Conservation (phyloP, 2,329 filamentous ascomycete species). For the Sporothrix pseudoabietina region DNA sequence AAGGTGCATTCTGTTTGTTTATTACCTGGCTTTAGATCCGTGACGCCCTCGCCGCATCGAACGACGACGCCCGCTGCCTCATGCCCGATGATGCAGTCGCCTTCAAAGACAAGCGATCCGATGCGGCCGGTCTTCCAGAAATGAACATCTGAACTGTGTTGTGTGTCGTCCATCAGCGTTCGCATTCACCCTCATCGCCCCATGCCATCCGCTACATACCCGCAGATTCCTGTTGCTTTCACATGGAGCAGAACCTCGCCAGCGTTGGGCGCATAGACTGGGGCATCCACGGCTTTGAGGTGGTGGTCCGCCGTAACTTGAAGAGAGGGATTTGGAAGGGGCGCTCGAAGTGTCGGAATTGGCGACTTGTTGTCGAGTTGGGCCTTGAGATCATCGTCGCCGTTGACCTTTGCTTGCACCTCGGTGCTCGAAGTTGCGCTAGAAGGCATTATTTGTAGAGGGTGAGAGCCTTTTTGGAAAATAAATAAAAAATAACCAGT, state of each 20-base stretch:
- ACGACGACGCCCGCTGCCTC: conserved; percentile 56
- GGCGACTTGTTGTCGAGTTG: not conserved
- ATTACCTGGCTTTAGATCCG: not conserved
- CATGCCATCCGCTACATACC: not conserved
- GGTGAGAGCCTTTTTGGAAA: too few relatives aligned
- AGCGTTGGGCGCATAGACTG: conserved; percentile 55
- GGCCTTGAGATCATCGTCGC: not conserved
- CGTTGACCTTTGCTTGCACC: not conserved
- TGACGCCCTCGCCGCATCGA: not conserved
- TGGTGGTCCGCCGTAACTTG: not conserved
- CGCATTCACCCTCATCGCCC: too few relatives aligned
- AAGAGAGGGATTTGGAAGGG: not conserved
- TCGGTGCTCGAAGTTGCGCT: too few relatives aligned
- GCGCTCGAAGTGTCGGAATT: not conserved
- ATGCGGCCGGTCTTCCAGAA: conserved; percentile 68
- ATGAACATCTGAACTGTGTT: conserved; percentile 61
- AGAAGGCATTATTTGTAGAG: too few relatives aligned
- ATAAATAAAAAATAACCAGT: too few relatives aligned
- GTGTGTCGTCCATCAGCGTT: conserved; percentile 41
- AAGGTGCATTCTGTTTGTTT: too few relatives aligned
- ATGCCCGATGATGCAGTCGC: conserved; percentile 66
- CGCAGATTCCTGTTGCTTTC: conserved; percentile 64
- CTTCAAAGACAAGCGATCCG: conserved; percentile 62
- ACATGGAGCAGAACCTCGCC: conserved; percentile 63
- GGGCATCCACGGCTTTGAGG: conserved; percentile 52